Conservation (phyloP, 2,329 filamentous ascomycete species). For the Ascochyta rabiei region DNA sequence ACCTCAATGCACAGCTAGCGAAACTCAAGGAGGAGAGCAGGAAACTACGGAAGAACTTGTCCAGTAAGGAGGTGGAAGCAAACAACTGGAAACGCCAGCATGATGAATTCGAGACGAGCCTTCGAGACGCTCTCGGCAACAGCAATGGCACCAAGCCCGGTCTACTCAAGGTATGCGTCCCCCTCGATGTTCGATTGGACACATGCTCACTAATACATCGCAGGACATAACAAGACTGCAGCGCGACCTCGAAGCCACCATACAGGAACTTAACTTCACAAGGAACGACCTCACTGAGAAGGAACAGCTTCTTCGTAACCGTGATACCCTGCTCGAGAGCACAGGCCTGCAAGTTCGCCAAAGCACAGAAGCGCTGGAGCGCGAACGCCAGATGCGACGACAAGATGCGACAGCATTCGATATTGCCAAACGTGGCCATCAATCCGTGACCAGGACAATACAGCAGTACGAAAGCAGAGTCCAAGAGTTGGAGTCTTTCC, state of each 20-base stretch:
- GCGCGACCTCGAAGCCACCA: slow-evolving; percentile 81
- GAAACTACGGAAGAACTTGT: slow-evolving; percentile 80
- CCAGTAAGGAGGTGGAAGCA: slow-evolving; percentile 84
- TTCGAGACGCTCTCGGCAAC: slow-evolving; percentile 86
- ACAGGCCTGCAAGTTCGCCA: slow-evolving; percentile 86
- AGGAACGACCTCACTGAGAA: slow-evolving; percentile 85
- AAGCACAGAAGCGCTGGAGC: slow-evolving; percentile 85
- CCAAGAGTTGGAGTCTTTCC: slow-evolving; percentile 80
- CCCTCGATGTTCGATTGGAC: neutral
- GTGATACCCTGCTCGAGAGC: slow-evolving; percentile 85
- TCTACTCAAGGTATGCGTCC: slow-evolving; percentile 70
- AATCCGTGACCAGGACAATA: slow-evolving; percentile 84
- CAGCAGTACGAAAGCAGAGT: slow-evolving; percentile 85
- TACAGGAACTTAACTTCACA: slow-evolving; percentile 79
- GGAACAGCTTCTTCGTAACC: slow-evolving; percentile 86
- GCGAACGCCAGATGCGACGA: slow-evolving; percentile 82
- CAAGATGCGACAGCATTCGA: slow-evolving; percentile 89
- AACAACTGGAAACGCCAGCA: slow-evolving; percentile 90
- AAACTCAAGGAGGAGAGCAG: slow-evolving; percentile 85
- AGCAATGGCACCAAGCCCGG: slow-evolving; percentile 84
- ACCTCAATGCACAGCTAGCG: slow-evolving; percentile 84
- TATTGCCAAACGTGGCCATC: slow-evolving; percentile 83
- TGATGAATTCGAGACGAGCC: slow-evolving; percentile 85
- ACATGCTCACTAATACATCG: slow-evolving; percentile 19
- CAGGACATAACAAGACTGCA: slow-evolving; percentile 86